phyloP scores from a whole-genome alignment of 345 rosid genomes.

The Ailanthus altissimus region DNA sequence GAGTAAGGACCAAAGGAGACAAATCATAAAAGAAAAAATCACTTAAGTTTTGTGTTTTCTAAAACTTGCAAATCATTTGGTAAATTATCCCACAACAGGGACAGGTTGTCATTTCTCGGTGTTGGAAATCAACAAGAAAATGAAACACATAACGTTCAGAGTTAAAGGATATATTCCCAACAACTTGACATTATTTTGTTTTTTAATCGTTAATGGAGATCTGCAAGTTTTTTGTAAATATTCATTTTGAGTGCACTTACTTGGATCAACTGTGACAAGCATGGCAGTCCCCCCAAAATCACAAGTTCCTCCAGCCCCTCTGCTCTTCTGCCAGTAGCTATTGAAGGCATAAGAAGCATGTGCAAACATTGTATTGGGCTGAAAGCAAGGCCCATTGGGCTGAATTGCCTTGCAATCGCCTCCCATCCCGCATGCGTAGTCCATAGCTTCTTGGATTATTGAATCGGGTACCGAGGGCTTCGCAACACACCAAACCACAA shows the following conservation, averaged over 20 bases:
- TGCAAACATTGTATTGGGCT: conserved; percentile 41
- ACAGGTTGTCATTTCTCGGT: too few relatives aligned
- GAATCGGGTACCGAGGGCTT: conserved; percentile 43
- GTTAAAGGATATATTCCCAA: too few relatives aligned
- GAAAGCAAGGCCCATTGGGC: conserved; percentile 38
- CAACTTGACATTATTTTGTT: too few relatives aligned
- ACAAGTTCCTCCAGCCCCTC: conserved; percentile 45
- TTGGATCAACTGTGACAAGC: conserved; percentile 47
- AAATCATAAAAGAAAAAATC: background rate
- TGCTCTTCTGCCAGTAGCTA: conserved; percentile 47
- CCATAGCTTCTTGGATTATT: conserved; percentile 42
- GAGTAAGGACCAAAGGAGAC: too few relatives aligned
- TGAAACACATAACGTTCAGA: too few relatives aligned
- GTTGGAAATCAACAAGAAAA: too few relatives aligned
- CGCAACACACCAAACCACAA: conserved; percentile 45
- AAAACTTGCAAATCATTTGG: background rate
- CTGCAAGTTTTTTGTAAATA: too few relatives aligned
- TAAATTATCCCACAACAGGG: too few relatives aligned
- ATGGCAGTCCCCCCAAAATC: conserved; percentile 56
- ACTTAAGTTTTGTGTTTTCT: background rate
- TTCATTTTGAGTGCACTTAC: conserved; percentile 25
- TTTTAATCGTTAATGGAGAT: too few relatives aligned
- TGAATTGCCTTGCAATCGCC: conserved; percentile 47
- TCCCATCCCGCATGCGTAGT: conserved; percentile 54
- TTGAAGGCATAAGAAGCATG: conserved; percentile 57